Conservation (phyloP, 2,329 filamentous ascomycete species). For the Dissoconium aciculare region DNA sequence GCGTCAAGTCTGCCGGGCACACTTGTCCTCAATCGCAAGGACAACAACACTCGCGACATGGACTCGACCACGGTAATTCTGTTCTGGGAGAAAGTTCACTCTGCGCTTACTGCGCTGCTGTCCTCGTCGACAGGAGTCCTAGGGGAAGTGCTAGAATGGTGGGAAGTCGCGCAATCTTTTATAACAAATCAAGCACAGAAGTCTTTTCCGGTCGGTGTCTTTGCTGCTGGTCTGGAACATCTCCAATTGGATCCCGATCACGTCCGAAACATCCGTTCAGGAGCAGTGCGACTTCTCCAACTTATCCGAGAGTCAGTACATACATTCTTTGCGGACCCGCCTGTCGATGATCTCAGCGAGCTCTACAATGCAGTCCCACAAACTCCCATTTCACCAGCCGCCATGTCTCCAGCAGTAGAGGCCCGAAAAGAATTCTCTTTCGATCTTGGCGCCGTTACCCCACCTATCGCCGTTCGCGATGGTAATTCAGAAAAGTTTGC, state of each 20-base stretch:
- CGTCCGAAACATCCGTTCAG: slow-evolving; percentile 57
- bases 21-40: slow-evolving; percentile 11
- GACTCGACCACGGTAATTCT: slow-evolving; percentile 72
- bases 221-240: slow-evolving; percentile 51
- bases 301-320: slow-evolving; percentile 66
- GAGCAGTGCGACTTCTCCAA: slow-evolving; percentile 66
- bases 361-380: slow-evolving; percentile 67
- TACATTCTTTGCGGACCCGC: slow-evolving; percentile 72
- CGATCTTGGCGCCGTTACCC: slow-evolving; percentile 61
- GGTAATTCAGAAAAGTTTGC: slow-evolving; percentile 87
- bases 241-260: slow-evolving; percentile 63
- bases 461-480: slow-evolving; percentile 47
- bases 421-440: slow-evolving; percentile 30
- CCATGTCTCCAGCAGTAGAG: slow-evolving; percentile 56
- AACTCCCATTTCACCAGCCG: slow-evolving; percentile 53
- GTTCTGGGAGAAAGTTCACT: slow-evolving; percentile 78
- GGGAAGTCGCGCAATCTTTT: slow-evolving; percentile 82
- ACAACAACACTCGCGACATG: slow-evolving; percentile 40
- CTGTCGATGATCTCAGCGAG: slow-evolving; percentile 77
- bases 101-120: slow-evolving; percentile 58
- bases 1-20: slow-evolving; percentile 32
- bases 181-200: slow-evolving; percentile 73
- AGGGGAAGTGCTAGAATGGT: slow-evolving; percentile 83
- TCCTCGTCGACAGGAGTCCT: slow-evolving; percentile 63
- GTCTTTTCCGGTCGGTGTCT: slow-evolving; percentile 44